Conservation (phyloP, 805 yeast species). For the Yueomyces sinensis region DNA sequence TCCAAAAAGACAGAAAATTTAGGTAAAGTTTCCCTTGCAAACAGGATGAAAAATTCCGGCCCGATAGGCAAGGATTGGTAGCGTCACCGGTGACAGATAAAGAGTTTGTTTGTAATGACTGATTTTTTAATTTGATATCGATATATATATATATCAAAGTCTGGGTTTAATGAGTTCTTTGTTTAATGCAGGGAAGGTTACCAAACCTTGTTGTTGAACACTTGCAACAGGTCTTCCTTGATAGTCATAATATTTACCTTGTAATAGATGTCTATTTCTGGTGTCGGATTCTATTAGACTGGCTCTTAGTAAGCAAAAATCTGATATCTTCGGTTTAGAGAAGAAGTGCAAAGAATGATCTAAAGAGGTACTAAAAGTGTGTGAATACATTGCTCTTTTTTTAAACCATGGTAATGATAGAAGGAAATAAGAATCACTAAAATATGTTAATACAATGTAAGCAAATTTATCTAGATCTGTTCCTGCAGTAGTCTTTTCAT, state of each 20-base stretch:
- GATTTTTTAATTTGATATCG: too few species aligned
- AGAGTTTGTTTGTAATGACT: too few species aligned
- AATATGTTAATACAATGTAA: constrained; percentile 45
- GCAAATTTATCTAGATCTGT: constrained; percentile 29
- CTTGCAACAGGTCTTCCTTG: background rate
- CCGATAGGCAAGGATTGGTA: too few species aligned
- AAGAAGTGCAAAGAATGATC: constrained; percentile 62
- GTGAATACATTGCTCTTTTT: constrained; percentile 31
- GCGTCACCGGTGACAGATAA: too few species aligned
- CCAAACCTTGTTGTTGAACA: background rate
- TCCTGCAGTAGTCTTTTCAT: constrained; percentile 8
- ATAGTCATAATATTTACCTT: background rate
- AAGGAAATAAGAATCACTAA: constrained; percentile 45
- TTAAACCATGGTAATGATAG: constrained; percentile 40
- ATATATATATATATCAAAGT: constrained; percentile 3
- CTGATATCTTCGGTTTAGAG: constrained; percentile 28
- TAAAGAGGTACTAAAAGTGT: constrained; percentile 43
- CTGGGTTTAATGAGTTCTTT: constrained; percentile 10
- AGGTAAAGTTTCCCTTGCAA: too few species aligned
- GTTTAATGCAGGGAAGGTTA: background rate
- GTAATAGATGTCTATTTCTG: background rate
- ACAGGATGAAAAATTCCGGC: too few species aligned
- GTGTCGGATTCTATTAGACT: background rate
- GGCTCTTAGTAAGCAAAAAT: constrained; percentile 6
- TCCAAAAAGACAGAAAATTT: too few species aligned